Evolutionary conservation across 257 asterid species (phyloP).

Genomic region (Phtheirospermum japonicum): DNA sequence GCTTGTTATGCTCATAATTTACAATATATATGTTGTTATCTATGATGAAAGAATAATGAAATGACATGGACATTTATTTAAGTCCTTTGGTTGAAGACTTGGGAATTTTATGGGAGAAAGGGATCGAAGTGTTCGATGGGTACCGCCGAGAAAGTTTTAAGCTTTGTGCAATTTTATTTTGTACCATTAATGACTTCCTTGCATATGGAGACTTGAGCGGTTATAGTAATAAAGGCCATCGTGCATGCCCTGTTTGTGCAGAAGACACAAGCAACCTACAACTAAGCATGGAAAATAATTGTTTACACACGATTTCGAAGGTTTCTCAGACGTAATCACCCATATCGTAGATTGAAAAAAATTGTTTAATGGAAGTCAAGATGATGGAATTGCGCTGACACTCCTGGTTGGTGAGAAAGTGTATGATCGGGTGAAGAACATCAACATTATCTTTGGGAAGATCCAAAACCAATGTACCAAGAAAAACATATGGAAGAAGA

Average conservation of each 20-base stretch:
- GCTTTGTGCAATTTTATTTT: too few species aligned
- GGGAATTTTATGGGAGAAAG: too few species aligned
- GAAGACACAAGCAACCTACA: background rate
- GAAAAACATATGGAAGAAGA: background rate
- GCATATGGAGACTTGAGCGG: too few species aligned
- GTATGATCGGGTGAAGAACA: conserved; percentile 1
- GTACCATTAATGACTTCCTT: too few species aligned
- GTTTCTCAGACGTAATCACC: background rate
- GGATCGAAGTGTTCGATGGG: too few species aligned
- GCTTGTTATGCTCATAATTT: too few species aligned
- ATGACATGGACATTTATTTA: background rate
- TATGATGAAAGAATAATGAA: background rate
- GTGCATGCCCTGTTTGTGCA: background rate
- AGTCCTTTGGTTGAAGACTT: background rate
- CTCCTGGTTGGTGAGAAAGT: background rate
- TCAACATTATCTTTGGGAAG: background rate
- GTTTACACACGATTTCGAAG: background rate
- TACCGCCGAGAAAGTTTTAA: too few species aligned
- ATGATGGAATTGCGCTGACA: background rate
- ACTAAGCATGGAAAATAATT: background rate
- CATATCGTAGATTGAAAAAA: background rate
- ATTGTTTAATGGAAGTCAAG: background rate
- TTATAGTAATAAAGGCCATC: background rate
- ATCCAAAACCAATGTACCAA: background rate
- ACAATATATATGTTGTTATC: too few species aligned